phyloP scores from a whole-genome alignment of 768 basidiomycete genomes.

The Serendipita indica region DNA sequence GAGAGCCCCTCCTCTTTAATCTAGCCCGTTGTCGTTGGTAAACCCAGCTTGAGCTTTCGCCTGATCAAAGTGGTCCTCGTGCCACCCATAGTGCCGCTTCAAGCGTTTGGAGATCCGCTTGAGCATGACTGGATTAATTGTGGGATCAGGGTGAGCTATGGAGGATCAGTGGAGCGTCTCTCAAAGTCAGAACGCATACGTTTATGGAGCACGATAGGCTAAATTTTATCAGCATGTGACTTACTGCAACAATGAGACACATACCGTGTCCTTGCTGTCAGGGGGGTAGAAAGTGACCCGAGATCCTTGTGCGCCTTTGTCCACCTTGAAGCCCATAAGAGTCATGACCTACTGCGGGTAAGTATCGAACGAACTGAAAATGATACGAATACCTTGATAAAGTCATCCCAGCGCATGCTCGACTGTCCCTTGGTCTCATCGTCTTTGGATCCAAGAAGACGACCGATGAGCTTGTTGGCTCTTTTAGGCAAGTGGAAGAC shows the following conservation, averaged over 20 bases:
- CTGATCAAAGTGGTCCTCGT: slow-evolving; percentile 27
- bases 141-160: slow-evolving; percentile 61
- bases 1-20: too few species aligned
- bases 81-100: slow-evolving; percentile 55
- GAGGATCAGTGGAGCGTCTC: slow-evolving; percentile 10
- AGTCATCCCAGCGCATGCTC: slow-evolving; percentile 66
- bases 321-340: slow-evolving; percentile 62
- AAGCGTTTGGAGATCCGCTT: slow-evolving; percentile 42
- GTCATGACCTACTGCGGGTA: slow-evolving; percentile 42
- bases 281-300: slow-evolving; percentile 75
- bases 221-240: not conserved
- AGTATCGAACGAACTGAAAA: slow-evolving; percentile 8
- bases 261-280: slow-evolving; percentile 32
- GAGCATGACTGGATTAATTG: slow-evolving; percentile 36
- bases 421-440: slow-evolving; percentile 40
- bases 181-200: slow-evolving; percentile 27
- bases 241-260: slow-evolving; percentile 22
- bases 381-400: slow-evolving; percentile 40
- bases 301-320: slow-evolving; percentile 64
- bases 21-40: not conserved
- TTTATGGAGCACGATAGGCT: slow-evolving; percentile 67
- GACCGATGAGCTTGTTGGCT: slow-evolving; percentile 44
- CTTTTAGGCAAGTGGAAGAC: slow-evolving; percentile 28
- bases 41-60: not conserved
- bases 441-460: slow-evolving; percentile 41